Percentiles rank a stretch among this genome's conserved stretches.
These are phyloP conservation scores for Pichia sp. DNA, from an alignment of 1,139 yeast genomes.

Conservation along the genomic window DNA sequence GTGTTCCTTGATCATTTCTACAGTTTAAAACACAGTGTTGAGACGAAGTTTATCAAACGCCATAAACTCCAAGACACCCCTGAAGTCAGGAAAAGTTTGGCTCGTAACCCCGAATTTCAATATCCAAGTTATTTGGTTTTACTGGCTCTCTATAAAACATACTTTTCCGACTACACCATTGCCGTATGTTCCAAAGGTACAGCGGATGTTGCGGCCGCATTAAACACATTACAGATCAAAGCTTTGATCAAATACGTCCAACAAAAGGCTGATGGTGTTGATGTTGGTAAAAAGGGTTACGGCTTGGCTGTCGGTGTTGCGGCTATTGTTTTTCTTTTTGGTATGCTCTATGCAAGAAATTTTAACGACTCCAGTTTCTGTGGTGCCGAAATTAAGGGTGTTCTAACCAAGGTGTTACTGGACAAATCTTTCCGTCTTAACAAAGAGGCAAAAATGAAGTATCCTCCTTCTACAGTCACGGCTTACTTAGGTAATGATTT, in stretches of 20 bases:
- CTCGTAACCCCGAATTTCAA: slow-evolving; percentile 20
- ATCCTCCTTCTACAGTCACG: slow-evolving; percentile 61
- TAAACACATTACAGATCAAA: slow-evolving; percentile 42
- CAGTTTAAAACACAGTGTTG: slow-evolving; percentile 28
- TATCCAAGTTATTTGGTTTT: slow-evolving; percentile 36
- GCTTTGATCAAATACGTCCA: slow-evolving; percentile 45
- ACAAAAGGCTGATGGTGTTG: slow-evolving; percentile 29
- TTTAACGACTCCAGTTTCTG: slow-evolving; percentile 52
- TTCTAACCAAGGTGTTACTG: slow-evolving; percentile 57
- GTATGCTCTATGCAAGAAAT: slow-evolving; percentile 36
- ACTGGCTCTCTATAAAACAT: slow-evolving; percentile 47
- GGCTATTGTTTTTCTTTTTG: slow-evolving; percentile 32
- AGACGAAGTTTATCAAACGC: slow-evolving; percentile 23
- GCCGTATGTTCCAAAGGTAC: slow-evolving; percentile 36
- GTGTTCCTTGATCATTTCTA: slow-evolving; percentile 33
- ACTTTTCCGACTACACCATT: slow-evolving; percentile 39
- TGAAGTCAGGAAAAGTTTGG: slow-evolving; percentile 18
- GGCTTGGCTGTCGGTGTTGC: slow-evolving; percentile 56
- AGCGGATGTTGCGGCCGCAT: slow-evolving; percentile 43
- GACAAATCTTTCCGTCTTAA: slow-evolving; percentile 58
- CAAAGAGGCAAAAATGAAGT: slow-evolving; percentile 50
- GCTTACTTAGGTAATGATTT: slow-evolving; percentile 73
- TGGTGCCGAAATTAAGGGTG: slow-evolving; percentile 63
- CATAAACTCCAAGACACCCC: slow-evolving; percentile 17
- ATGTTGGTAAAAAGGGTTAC: slow-evolving; percentile 35